A percentile compares a stretch with the other conserved stretches of the same genome.
Evolutionary conservation across 2,329 filamentous ascomycete species (phyloP).

Genomic region (Fusarium sterilihyphosum): DNA sequence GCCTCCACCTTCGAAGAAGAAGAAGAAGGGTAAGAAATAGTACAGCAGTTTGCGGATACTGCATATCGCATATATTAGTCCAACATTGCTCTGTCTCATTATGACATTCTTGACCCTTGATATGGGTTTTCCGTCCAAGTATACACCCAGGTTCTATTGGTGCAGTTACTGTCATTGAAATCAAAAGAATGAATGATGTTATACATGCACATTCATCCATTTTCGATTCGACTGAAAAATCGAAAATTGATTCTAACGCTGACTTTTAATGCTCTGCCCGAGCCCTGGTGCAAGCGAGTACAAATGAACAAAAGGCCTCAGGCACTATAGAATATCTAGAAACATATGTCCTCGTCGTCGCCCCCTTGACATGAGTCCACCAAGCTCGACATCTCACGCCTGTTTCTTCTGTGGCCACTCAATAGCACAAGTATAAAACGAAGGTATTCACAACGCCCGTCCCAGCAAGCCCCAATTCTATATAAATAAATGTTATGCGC

Average conservation of each 20-base stretch:
- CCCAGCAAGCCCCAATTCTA: slow-evolving; percentile 11
- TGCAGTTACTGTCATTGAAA: neutral
- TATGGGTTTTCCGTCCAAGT: neutral
- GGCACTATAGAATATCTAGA: slow-evolving; percentile 39
- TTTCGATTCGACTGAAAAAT: neutral
- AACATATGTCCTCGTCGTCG: slow-evolving; percentile 35
- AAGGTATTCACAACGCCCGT: slow-evolving; percentile 19
- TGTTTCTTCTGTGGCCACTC: slow-evolving; percentile 2
- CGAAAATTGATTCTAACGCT: slow-evolving; percentile 37
- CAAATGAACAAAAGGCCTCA: slow-evolving; percentile 29
- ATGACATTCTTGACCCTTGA: neutral
- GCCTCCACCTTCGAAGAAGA: slow-evolving; percentile 57
- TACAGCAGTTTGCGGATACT: neutral
- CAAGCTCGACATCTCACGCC: slow-evolving; percentile 1
- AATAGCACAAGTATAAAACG: slow-evolving; percentile 7
- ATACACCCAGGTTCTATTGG: neutral
- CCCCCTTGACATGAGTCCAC: slow-evolving; percentile 14
- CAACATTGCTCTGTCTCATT: neutral
- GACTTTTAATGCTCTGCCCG: slow-evolving; percentile 36
- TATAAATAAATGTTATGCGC: slow-evolving; percentile 43
- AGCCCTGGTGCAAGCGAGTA: slow-evolving; percentile 24
- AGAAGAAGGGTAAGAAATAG: slow-evolving; percentile 65
- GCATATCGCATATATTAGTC: neutral
- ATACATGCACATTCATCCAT: neutral
- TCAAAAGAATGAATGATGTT: neutral